Conservation (phyloP, 225 moss, liverwort and hornwort species). For the Pseudoscleropodium purum region DNA sequence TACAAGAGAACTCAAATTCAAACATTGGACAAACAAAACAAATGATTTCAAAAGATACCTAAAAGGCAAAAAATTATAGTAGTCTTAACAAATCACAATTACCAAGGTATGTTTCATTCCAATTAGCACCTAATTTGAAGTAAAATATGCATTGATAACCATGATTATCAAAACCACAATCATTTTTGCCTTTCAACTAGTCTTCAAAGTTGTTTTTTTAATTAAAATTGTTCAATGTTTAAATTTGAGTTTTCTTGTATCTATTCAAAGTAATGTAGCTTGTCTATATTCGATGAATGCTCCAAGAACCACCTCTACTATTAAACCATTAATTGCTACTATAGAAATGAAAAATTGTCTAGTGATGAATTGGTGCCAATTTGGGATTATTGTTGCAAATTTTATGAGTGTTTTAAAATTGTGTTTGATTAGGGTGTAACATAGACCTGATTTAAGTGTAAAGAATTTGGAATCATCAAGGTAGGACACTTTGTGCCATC, state of each 20-base stretch:
- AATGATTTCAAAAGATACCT: neutral
- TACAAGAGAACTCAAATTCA: neutral
- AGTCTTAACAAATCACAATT: neutral
- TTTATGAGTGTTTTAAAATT: too few species aligned
- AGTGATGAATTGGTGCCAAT: too few species aligned
- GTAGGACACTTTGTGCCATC: too few species aligned
- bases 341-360: too few species aligned
- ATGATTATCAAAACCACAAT: accelerated
- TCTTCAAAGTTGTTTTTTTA: neutral
- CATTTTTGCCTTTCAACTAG: neutral
- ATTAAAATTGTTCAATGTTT: neutral
- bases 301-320: too few species aligned
- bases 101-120: neutral
- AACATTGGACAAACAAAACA: neutral
- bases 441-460: too few species aligned
- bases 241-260: neutral
- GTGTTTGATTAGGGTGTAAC: too few species aligned
- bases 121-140: neutral
- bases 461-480: too few species aligned
- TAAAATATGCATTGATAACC: neutral
- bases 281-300: too few species aligned
- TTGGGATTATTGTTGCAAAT: too few species aligned
- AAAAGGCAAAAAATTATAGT: neutral
- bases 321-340: too few species aligned
- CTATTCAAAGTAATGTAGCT: neutral